These are phyloP conservation scores for Omphalotus guepiniiformis DNA, from an alignment of 768 basidiomycete genomes.

Conservation along the genomic window DNA sequence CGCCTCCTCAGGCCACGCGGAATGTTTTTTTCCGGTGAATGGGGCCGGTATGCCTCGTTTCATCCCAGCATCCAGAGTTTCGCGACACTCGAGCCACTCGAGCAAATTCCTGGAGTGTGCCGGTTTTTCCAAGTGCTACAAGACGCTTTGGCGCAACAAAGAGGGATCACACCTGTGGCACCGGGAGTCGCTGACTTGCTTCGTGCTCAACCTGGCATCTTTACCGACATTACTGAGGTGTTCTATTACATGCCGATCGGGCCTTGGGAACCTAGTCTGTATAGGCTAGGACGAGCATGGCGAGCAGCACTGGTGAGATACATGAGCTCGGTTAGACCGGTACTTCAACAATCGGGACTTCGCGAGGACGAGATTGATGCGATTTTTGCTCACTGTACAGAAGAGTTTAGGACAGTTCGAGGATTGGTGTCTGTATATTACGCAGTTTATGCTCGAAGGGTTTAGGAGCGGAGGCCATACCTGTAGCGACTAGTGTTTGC, in stretches of 20 bases:
- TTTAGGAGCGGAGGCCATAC: too few relatives aligned
- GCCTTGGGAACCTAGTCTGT: conserved; percentile 39
- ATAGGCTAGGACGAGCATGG: conserved; percentile 37
- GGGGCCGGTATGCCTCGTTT: conserved; percentile 41
- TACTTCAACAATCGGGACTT: conserved; percentile 34
- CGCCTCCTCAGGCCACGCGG: conserved; percentile 71
- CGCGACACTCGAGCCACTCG: conserved; percentile 20
- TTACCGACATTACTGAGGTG: conserved; percentile 34
- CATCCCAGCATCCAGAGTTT: conserved; percentile 26
- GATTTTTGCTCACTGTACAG: conserved; percentile 37
- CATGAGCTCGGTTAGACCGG: conserved; percentile 42
- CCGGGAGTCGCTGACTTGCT: conserved; percentile 29
- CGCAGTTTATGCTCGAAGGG: conserved; percentile 40
- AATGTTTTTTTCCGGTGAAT: conserved; percentile 63
- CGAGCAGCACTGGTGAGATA: conserved; percentile 37
- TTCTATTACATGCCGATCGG: conserved; percentile 51
- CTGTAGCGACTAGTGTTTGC: too few relatives aligned
- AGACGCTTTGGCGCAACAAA: conserved; percentile 25
- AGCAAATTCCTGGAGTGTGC: conserved; percentile 34
- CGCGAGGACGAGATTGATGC: conserved; percentile 31
- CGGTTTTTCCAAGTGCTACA: conserved; percentile 36
- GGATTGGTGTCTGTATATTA: conserved; percentile 49
- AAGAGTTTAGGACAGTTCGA: conserved; percentile 40
- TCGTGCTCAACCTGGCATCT: conserved; percentile 33
- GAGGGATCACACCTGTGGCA: conserved; percentile 37